Conservation (phyloP, 768 basidiomycete species). For the Collybiopsis luxurians region DNA sequence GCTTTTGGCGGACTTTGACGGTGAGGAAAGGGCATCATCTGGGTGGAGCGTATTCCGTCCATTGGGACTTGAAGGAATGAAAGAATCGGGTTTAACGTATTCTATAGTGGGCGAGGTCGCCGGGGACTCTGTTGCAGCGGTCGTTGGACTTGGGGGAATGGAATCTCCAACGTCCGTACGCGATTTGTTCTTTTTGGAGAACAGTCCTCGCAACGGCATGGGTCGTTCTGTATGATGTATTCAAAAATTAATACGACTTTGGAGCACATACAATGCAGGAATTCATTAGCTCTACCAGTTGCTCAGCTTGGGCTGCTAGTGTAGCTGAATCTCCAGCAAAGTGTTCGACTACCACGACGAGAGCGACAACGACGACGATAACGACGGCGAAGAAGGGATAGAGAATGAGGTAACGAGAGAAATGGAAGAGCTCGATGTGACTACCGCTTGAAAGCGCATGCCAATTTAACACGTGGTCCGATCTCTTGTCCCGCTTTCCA, state of each 20-base stretch:
- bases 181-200: constrained; percentile 11
- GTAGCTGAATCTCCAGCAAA: background rate
- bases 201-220: constrained; percentile 12
- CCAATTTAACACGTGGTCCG: background rate
- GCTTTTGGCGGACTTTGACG: background rate
- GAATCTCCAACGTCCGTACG: background rate
- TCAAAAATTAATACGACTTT: too few relatives aligned
- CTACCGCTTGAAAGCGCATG: background rate
- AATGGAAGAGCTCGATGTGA: background rate
- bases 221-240: too few relatives aligned
- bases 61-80: constrained; percentile 16
- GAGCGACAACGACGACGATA: background rate
- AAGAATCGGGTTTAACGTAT: constrained; percentile 24
- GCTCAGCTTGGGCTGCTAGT: background rate
- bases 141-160: background rate
- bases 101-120: constrained; percentile 20
- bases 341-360: background rate
- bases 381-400: background rate
- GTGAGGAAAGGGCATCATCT: background rate
- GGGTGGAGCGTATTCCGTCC: constrained; percentile 11
- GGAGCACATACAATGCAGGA: too few relatives aligned
- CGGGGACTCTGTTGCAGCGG: constrained; percentile 4
- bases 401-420: constrained; percentile 1
- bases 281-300: too few relatives aligned
- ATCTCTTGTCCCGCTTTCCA: background rate